Base-by-base conservation (phyloP, 495 filamentous ascomycete species). In the Penicillium coprophilum region DNA sequence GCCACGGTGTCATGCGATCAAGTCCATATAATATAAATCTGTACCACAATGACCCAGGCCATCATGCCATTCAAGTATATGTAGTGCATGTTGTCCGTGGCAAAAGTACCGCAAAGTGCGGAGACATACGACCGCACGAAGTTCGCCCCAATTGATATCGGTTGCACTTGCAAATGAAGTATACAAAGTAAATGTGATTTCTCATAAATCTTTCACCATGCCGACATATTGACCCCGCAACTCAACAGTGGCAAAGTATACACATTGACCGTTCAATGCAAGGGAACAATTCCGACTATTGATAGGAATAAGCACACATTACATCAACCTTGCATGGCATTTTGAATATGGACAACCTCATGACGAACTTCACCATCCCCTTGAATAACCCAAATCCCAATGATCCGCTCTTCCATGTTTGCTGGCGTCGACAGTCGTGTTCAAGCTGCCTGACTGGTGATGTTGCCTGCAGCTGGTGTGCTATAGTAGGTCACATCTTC, bases 381-480 rank as follows among this genome's bases (percentile, higher is more conserved):
- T 19, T 53, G n/a, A 39, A 28, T 31, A 40, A 19, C 41, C 17
- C 50, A 21, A 53, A 70, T 1, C 24, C 15, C 11, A 59, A 41
- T 36, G 72, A 76, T 31, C 62, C 70, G 15, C 64, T 76, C 15
- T 76, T 78, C 47, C 60, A 69, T 31, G 24, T 67, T 24, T 80
- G 77, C 59, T 80, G 77, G 77, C 63, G 74, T 11, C 66, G 72
- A 15, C 77, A 80, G 56, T 76, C 76, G 8, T 80, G 77, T 55
- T 63, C 64, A n/a, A 55, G 60, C 27, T 80, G 77, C 58, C 55
- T 80, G 31, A 46, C 64, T 31, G 69, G 72, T 8, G 62, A 68
- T 51, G 57, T 68, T 12, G 59, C 65, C 24, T 83, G 80, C 68
- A 80, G 80, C 41, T 83, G 80, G 80, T 83, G 80, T 63, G 67